Evolutionary conservation across 371 early-diverging fungal genomes (phyloP).

Genomic region (Mucor velutinosus): DNA sequence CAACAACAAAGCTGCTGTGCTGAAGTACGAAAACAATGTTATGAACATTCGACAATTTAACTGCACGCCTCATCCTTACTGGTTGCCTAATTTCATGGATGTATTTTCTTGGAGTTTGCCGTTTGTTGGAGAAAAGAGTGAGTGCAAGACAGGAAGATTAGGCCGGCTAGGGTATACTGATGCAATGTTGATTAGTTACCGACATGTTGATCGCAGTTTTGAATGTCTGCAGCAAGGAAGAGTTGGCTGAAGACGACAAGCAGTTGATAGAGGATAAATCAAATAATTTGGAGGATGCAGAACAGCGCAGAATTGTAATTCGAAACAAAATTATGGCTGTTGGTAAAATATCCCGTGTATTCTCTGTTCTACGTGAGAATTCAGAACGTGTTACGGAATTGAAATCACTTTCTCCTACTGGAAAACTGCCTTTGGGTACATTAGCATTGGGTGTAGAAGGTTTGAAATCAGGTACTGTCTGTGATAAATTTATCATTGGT

Average conservation of each 20-base stretch:
- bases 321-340: conserved; percentile 92
- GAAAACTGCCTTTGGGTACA: conserved; percentile 81
- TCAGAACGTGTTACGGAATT: conserved; percentile 91
- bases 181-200: conserved; percentile 60
- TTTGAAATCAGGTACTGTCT: conserved; percentile 68
- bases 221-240: conserved; percentile 87
- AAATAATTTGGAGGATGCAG: conserved; percentile 47
- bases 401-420: conserved; percentile 84
- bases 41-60: conserved; percentile 95
- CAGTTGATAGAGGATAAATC: conserved; percentile 20
- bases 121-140: conserved; percentile 98
- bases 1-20: conserved; percentile 98
- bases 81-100: conserved; percentile 97
- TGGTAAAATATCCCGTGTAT: conserved; percentile 88
- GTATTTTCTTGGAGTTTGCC: conserved; percentile 98
- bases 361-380: conserved; percentile 87
- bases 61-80: conserved; percentile 93
- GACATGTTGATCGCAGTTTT: conserved; percentile 94
- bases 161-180: not conserved
- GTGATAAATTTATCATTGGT: not conserved
- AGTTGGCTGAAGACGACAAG: conserved; percentile 59
- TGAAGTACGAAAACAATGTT: conserved; percentile 96
- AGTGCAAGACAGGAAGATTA: conserved; percentile 1
- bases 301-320: conserved; percentile 75
- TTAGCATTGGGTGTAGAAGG: conserved; percentile 91